Conservation (phyloP, 2,329 filamentous ascomycete genomes). For the Xylariaceae sp. region DNA sequence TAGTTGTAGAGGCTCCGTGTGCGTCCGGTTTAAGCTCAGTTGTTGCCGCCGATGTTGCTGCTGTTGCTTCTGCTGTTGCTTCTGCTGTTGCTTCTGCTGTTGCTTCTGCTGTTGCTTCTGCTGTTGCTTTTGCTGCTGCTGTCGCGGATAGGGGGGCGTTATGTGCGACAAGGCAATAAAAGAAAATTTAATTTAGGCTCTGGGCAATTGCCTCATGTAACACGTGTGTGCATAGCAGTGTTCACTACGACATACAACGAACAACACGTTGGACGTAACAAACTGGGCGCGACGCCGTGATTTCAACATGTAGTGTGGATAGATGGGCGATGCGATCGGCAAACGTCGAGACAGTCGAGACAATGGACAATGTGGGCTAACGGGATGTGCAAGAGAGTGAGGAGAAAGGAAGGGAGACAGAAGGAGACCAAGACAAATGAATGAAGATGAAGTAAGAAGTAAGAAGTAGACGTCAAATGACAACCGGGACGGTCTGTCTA, state of each 20-base stretch:
- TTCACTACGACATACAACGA: not conserved
- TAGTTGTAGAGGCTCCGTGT: not conserved
- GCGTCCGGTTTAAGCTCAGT: not conserved
- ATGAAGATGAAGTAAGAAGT: not conserved
- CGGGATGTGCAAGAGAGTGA: not conserved
- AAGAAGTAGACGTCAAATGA: not conserved
- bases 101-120: not conserved
- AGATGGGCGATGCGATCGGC: constrained; percentile 2
- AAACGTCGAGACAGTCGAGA: not conserved
- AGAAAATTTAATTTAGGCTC: constrained; percentile 5
- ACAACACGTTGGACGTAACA: not conserved
- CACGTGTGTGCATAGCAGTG: not conserved
- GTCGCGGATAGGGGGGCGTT: constrained; percentile 10
- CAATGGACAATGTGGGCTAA: no score
- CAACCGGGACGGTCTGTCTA: not conserved
- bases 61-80: not conserved
- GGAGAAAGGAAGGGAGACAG: not conserved
- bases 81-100: not conserved
- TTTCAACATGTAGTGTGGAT: constrained; percentile 12
- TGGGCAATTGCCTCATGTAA: constrained; percentile 14
- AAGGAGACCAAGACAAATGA: not conserved
- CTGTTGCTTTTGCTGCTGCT: not conserved
- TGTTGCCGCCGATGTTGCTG: not conserved
- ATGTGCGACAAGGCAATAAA: constrained; percentile 4
- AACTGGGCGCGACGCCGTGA: constrained; percentile 3